A percentile compares a stretch with the other conserved stretches of the same genome.
phyloP scores from a whole-genome alignment of 2,329 filamentous ascomycete genomes.

The Exutisphaerella laricina region DNA sequence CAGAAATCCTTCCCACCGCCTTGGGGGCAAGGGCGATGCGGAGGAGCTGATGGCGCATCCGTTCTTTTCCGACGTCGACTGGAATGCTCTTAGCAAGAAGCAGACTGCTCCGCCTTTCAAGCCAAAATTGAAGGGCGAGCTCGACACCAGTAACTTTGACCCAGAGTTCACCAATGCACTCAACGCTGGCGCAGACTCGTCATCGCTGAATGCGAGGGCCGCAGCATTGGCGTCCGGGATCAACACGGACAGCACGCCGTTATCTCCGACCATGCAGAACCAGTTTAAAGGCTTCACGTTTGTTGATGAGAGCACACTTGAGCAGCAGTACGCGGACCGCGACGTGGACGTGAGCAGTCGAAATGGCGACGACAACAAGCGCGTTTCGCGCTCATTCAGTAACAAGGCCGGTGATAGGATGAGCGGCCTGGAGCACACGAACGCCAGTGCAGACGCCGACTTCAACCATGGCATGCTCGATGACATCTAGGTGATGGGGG shows the following conservation, averaged over 20 bases:
- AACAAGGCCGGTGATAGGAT: conserved; percentile 44
- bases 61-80: conserved; percentile 93
- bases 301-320: conserved; percentile 93
- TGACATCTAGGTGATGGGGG: conserved; percentile 25
- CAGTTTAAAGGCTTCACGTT: conserved; percentile 99
- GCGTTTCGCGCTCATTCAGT: conserved; percentile 35
- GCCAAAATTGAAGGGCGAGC: conserved; percentile 91
- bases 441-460: conserved; percentile 37
- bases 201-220: conserved; percentile 85
- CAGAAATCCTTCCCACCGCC: conserved; percentile 89
- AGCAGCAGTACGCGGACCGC: conserved; percentile 64
- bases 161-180: conserved; percentile 96
- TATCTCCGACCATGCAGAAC: conserved; percentile 92
- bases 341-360: conserved; percentile 38
- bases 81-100: conserved; percentile 82
- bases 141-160: conserved; percentile 97
- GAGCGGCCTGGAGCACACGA: conserved; percentile 45
- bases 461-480: conserved; percentile 44
- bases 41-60: conserved; percentile 90
- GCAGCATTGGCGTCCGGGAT: conserved; percentile 74
- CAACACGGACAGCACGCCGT: conserved; percentile 80
- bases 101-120: conserved; percentile 95
- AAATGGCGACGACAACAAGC: conserved; percentile 30
- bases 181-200: conserved; percentile 68
- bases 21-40: conserved; percentile 85